A percentile compares a stretch with the other conserved stretches of the same genome.
These are phyloP conservation scores for Syzygium syzygioides DNA, from an alignment of 441 rosid genomes.

Conservation along the genomic window DNA sequence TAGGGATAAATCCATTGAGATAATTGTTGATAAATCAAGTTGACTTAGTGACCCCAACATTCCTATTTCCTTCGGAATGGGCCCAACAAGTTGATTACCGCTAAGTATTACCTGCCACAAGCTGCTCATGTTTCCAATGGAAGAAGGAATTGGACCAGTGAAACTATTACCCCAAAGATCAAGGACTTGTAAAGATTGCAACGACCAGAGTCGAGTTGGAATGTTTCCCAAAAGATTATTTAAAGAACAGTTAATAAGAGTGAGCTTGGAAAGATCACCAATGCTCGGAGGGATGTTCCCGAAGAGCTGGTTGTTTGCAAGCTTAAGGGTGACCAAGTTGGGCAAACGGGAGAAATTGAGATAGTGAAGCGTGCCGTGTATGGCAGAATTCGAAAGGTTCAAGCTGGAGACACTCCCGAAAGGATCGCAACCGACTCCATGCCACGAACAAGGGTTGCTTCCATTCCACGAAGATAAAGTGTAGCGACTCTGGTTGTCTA, in stretches of 20 bases:
- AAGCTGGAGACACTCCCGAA: neutral
- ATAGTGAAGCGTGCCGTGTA: neutral
- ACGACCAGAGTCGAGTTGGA: neutral
- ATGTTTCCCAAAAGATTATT: neutral
- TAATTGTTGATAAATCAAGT: neutral
- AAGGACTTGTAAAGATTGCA: neutral
- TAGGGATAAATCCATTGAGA: neutral
- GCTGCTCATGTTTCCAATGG: neutral
- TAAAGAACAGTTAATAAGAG: neutral
- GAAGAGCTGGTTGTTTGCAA: neutral
- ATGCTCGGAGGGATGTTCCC: neutral
- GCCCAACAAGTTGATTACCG: neutral
- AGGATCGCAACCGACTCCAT: neutral
- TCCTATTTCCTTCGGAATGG: conserved; percentile 33
- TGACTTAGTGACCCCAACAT: conserved; percentile 6
- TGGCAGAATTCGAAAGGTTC: neutral
- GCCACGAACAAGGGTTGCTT: neutral
- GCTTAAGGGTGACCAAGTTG: neutral
- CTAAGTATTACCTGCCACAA: neutral
- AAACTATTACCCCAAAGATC: accelerated
- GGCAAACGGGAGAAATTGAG: neutral
- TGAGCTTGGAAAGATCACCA: neutral
- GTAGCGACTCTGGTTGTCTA: too few species aligned
- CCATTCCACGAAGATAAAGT: too few species aligned
- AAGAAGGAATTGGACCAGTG: neutral